Conservation (phyloP, 202 grass and related monocot species). For the Schoenoplectus triqueter region DNA sequence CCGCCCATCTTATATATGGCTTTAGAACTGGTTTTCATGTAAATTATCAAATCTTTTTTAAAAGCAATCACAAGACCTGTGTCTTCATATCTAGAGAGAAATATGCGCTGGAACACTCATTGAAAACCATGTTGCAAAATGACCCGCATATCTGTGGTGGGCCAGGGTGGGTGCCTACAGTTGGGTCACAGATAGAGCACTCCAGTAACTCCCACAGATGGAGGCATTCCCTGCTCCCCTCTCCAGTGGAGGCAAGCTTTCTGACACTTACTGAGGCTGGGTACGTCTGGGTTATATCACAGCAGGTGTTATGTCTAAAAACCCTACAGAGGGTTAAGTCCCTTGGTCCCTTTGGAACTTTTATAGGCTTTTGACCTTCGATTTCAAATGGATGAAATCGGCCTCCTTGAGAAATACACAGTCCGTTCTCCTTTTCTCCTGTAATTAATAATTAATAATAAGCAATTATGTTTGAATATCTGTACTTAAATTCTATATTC, state of each 20-base stretch:
- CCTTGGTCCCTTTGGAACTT: slow-evolving; percentile 59
- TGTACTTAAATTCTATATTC: background rate
- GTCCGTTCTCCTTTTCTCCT: slow-evolving; percentile 62
- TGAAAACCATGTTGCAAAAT: slow-evolving; percentile 84
- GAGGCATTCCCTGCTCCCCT: slow-evolving; percentile 79
- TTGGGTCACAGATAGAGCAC: slow-evolving; percentile 85
- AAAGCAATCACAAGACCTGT: slow-evolving; percentile 52
- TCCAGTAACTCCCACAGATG: slow-evolving; percentile 95
- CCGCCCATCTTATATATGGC: too few species aligned
- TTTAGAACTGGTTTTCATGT: background rate
- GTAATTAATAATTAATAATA: slow-evolving; percentile 23
- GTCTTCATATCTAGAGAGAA: slow-evolving; percentile 72
- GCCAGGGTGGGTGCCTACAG: slow-evolving; percentile 62
- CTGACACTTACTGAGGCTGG: slow-evolving; percentile 68
- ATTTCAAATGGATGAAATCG: slow-evolving; percentile 68
- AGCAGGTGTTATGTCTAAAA: slow-evolving; percentile 88
- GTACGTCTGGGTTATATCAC: slow-evolving; percentile 80
- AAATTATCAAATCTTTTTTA: background rate
- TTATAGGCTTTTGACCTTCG: slow-evolving; percentile 77
- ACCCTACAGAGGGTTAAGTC: slow-evolving; percentile 80
- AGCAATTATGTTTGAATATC: background rate
- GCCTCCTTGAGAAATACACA: slow-evolving; percentile 80
- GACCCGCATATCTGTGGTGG: slow-evolving; percentile 72
- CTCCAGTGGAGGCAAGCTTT: slow-evolving; percentile 85
- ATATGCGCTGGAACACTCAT: slow-evolving; percentile 80